phyloP scores from a whole-genome alignment of 768 basidiomycete genomes.

The Basidioascus undulatus region DNA sequence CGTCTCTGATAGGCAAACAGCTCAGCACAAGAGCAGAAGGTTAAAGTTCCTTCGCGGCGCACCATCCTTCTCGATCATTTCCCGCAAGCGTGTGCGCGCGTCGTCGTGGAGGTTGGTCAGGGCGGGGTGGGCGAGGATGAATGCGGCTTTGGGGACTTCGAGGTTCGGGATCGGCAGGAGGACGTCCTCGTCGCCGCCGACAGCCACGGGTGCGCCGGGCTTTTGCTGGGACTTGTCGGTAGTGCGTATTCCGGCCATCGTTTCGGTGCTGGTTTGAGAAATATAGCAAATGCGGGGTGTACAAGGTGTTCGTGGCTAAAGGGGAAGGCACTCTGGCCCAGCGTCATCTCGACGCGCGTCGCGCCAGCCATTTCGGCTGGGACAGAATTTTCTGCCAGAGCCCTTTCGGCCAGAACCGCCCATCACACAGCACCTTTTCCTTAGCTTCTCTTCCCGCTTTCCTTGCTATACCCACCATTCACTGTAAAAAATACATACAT shows the following conservation, averaged over 20 bases:
- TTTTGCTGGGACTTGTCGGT: background rate
- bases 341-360: background rate
- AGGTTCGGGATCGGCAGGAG: slow-evolving; percentile 74
- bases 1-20: slow-evolving; percentile 37
- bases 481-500: too few relatives aligned
- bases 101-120: slow-evolving; percentile 40
- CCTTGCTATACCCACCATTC: too few relatives aligned
- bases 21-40: background rate
- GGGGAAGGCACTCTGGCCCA: slow-evolving; percentile 19
- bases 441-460: too few relatives aligned
- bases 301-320: slow-evolving; percentile 37
- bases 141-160: slow-evolving; percentile 50
- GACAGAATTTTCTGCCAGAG: too few relatives aligned
- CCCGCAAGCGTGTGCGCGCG: slow-evolving; percentile 38
- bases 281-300: too few relatives aligned
- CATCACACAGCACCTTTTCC: too few relatives aligned
- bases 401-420: too few relatives aligned
- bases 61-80: slow-evolving; percentile 60
- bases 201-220: background rate
- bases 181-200: slow-evolving; percentile 32
- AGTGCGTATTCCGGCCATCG: slow-evolving; percentile 6
- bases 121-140: slow-evolving; percentile 37
- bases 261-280: slow-evolving; percentile 3
- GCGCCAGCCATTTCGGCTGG: slow-evolving; percentile 1
- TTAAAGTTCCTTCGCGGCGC: slow-evolving; percentile 13